These are phyloP conservation scores for Aspergillus sclerotialis DNA, from an alignment of 2,329 filamentous ascomycete species.

Conservation along the genomic window DNA sequence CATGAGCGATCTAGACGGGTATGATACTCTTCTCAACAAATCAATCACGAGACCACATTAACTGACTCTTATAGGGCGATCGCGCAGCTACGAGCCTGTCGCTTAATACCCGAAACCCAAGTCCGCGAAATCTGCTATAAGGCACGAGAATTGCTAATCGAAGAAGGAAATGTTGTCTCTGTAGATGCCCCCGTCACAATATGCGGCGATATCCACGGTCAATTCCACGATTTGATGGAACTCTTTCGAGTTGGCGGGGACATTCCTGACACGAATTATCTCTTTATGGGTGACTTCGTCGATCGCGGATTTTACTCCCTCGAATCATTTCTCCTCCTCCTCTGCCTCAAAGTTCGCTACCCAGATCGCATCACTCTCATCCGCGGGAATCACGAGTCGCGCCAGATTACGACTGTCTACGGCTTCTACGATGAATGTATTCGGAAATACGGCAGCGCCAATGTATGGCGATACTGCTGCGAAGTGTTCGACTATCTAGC, in stretches of 20 bases:
- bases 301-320: constrained; percentile 97
- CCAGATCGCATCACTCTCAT: constrained; percentile 96
- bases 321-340: constrained; percentile 89
- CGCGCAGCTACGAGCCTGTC: constrained; percentile 87
- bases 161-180: constrained; percentile 94
- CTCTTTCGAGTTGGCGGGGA: constrained; percentile 89
- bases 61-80: constrained; percentile 63
- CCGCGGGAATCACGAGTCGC: constrained; percentile 89
- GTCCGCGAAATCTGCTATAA: constrained; percentile 97
- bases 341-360: constrained; percentile 95
- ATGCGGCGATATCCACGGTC: constrained; percentile 94
- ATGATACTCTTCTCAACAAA: constrained; percentile 23
- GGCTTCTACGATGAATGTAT: constrained; percentile 98
- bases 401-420: constrained; percentile 95
- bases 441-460: constrained; percentile 91
- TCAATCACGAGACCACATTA: constrained; percentile 11
- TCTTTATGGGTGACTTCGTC: constrained; percentile 98
- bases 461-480: constrained; percentile 95
- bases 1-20: constrained; percentile 96
- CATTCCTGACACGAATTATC: constrained; percentile 90
- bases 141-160: constrained; percentile 88
- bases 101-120: constrained; percentile 89
- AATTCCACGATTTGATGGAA: constrained; percentile 97
- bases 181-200: constrained; percentile 95
- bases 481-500: constrained; percentile 97